These are phyloP conservation scores for Ceratorhiza oryzae-sativae DNA, from an alignment of 1,284 basidiomycete species.

Conservation along the genomic window DNA sequence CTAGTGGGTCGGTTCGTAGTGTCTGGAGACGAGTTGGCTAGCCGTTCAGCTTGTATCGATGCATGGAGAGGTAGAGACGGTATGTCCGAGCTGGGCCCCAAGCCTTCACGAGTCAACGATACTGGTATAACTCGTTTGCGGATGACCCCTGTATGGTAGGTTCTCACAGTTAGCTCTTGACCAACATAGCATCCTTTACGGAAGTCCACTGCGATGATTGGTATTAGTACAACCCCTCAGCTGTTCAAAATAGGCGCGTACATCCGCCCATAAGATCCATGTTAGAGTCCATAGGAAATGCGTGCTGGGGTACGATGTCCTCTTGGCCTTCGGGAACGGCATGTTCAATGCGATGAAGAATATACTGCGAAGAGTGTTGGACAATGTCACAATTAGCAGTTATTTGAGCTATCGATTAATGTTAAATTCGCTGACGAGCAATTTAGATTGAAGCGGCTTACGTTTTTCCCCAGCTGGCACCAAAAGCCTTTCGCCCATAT, in stretches of 20 bases:
- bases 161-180: conserved; percentile 96
- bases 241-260: conserved; percentile 55
- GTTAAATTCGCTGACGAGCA: background rate
- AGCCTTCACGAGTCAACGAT: conserved; percentile 50
- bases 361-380: conserved; percentile 63
- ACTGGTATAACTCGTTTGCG: conserved; percentile 92
- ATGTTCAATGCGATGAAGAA: conserved; percentile 77
- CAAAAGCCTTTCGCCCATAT: conserved; percentile 78
- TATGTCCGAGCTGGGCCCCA: conserved; percentile 4
- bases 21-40: conserved; percentile 31
- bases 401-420: conserved; percentile 58
- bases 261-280: conserved; percentile 92
- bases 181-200: conserved; percentile 98
- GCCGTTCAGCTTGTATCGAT: conserved; percentile 31
- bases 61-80: conserved; percentile 29
- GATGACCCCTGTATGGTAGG: conserved; percentile 92
- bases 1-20: conserved; percentile 49
- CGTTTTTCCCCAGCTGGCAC: conserved; percentile 73
- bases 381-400: conserved; percentile 62
- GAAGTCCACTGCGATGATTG: conserved; percentile 79
- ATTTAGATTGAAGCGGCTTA: conserved; percentile 55
- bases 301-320: conserved; percentile 79
- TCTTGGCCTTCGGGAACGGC: conserved; percentile 87
- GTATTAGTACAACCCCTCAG: background rate
- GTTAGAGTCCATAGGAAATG: conserved; percentile 93